Base-by-base conservation (phyloP, 345 rosid genomes). In the Tarenaya hassleriana region DNA sequence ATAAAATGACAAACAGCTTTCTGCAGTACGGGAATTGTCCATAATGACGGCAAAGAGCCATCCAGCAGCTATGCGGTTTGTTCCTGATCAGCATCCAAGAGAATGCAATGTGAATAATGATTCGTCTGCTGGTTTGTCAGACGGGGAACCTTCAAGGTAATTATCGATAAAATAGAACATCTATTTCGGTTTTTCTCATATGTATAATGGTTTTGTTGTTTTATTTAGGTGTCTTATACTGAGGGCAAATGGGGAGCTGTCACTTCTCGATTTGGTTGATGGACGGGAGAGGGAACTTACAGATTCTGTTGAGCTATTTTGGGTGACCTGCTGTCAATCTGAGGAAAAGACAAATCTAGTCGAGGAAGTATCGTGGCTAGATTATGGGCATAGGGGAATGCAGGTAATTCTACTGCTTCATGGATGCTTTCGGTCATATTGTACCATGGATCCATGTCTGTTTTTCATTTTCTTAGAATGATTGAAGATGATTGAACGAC, bases 1-100 rank as follows among this genome's bases (percentile, higher is more conserved):
- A 88, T 88, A 73, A 92, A 81, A 85, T 92, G 98, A 88, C 97
- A 75, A 88, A 92, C 95, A 92, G 98, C 97, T 92, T 83, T 92
- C 97, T 82, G 88, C 97, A 88, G 98, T 92, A 76, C 86, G 98
- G 65, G 98, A 92, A 75, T 84, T 92, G 61, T 88, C 98, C 51
- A 92, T 92, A 75, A 88, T 92, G 96, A 92, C 98, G 53, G 95
- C 88, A 13, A 92, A 92, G 88, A 92, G 95, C 78, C 97, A 92
- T 78, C 98, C 98, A 55, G 94, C 88, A 52, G 95, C 97, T n/a
- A 92, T 92, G 95, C 90, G 85, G 47, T 92, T 92, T 77, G 83
- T 92, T 62, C 98, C 97, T 42, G 91, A 83, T 37, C 95, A 81
- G 78, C 67, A 77, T 42, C 72, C 76, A 20, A 79, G 85, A 69